Conservation (phyloP, 164 flowering plant species). For the Kalanchoe fedtschenkoi region DNA sequence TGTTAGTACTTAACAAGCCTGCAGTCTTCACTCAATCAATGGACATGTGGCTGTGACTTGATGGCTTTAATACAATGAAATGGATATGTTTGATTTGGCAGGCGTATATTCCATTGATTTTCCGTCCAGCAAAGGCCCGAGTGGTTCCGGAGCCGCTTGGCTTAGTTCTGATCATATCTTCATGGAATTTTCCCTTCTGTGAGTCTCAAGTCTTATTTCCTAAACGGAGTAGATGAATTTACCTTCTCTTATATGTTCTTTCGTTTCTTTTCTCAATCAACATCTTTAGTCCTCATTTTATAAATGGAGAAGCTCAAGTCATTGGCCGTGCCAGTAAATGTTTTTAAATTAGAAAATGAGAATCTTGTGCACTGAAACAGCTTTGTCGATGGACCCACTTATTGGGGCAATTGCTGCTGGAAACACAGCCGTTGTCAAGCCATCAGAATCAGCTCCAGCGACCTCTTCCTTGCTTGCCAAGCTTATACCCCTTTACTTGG, state of each 20-base stretch:
- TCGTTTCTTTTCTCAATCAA: neutral
- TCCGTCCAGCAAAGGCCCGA: constrained; percentile 60
- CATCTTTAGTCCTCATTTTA: neutral
- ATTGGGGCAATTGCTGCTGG: constrained; percentile 92
- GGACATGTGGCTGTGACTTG: neutral
- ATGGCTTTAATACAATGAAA: neutral
- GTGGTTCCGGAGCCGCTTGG: constrained; percentile 78
- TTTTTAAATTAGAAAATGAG: neutral
- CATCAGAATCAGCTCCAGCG: constrained; percentile 69
- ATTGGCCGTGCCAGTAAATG: too few relatives aligned
- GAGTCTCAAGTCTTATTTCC: constrained; percentile 18
- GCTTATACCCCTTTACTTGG: constrained; percentile 54
- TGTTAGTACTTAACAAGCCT: too few relatives aligned
- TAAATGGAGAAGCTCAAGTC: too few relatives aligned
- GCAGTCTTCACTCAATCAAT: neutral
- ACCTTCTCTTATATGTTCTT: neutral
- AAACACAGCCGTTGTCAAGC: constrained; percentile 62
- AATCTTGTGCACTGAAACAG: constrained; percentile 23
- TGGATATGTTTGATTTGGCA: constrained; percentile 14
- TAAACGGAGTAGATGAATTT: neutral
- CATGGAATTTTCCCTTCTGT: constrained; percentile 88
- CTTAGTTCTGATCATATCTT: constrained; percentile 49
- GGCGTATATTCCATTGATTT: constrained; percentile 36
- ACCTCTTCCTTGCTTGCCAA: constrained; percentile 50
- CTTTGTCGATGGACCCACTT: constrained; percentile 63